A percentile compares a stretch with the other conserved stretches of the same genome.
Evolutionary conservation across 83 land plant species (phyloP).

Genomic region (Picea mariana): DNA sequence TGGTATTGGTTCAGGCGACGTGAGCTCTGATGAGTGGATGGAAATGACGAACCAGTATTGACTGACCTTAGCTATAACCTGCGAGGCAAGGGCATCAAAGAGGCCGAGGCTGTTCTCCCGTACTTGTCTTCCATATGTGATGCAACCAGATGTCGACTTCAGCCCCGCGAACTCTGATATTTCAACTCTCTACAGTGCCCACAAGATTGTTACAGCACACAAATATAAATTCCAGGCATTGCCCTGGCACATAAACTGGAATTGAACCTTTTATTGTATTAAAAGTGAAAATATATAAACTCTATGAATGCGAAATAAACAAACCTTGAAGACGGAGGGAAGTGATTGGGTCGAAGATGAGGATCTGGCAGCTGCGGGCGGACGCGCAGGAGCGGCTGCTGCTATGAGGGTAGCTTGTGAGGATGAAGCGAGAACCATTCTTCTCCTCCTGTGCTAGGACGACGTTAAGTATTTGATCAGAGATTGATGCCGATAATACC

Average conservation of each 20-base stretch:
- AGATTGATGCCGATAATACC: too few species aligned
- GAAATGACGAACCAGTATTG: neutral
- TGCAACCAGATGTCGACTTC: conserved; percentile 30
- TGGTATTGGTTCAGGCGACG: too few species aligned
- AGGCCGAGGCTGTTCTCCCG: conserved; percentile 39
- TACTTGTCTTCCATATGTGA: conserved; percentile 28
- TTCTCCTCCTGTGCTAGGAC: too few species aligned
- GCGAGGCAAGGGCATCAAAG: conserved; percentile 53
- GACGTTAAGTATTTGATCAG: too few species aligned
- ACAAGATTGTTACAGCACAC: neutral
- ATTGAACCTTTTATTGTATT: too few species aligned
- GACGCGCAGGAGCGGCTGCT: too few species aligned
- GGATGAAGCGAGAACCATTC: too few species aligned
- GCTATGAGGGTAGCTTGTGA: too few species aligned
- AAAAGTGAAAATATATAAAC: too few species aligned
- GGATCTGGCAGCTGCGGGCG: neutral
- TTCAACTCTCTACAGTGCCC: conserved; percentile 28
- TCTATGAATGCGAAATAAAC: neutral
- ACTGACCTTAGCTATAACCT: conserved; percentile 59
- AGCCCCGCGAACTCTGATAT: conserved; percentile 66
- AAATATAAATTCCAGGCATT: too few species aligned
- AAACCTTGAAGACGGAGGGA: neutral
- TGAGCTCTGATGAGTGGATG: too few species aligned
- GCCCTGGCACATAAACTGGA: too few species aligned
- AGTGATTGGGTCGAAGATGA: neutral